phyloP scores from a whole-genome alignment of 2,329 filamentous ascomycete genomes.

The Trichophyton simii region DNA sequence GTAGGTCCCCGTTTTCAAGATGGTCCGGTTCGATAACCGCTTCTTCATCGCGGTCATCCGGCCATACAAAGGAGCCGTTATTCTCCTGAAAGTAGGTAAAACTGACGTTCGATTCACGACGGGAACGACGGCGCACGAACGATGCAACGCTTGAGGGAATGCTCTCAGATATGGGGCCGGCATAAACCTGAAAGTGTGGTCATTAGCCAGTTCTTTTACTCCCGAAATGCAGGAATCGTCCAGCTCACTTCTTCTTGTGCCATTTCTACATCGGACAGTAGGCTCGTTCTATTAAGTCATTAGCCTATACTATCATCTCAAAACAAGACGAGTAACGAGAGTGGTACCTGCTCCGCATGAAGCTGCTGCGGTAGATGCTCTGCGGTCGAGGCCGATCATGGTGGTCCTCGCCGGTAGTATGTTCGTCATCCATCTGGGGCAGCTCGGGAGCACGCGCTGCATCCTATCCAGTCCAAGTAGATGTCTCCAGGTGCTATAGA shows the following conservation, averaged over 20 bases:
- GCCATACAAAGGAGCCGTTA: slow-evolving; percentile 45
- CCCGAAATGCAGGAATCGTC: slow-evolving; percentile 10
- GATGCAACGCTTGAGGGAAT: slow-evolving; percentile 89
- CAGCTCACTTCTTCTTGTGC: slow-evolving; percentile 72
- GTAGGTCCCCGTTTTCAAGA: slow-evolving; percentile 28
- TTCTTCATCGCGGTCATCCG: slow-evolving; percentile 40
- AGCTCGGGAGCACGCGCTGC: background rate
- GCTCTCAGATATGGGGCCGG: slow-evolving; percentile 86
- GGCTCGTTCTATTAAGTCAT: slow-evolving; percentile 38
- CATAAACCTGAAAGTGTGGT: slow-evolving; percentile 50
- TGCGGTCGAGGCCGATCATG: background rate
- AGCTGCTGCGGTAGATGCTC: slow-evolving; percentile 13
- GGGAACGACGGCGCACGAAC: slow-evolving; percentile 69
- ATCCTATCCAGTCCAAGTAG: background rate
- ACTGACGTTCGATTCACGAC: slow-evolving; percentile 74
- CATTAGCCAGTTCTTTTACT: background rate
- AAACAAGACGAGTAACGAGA: background rate
- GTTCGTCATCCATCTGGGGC: slow-evolving; percentile 6
- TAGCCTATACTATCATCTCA: background rate
- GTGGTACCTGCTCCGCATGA: slow-evolving; percentile 29
- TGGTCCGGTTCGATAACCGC: slow-evolving; percentile 31
- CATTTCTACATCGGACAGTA: slow-evolving; percentile 97
- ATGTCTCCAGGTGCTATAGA: background rate
- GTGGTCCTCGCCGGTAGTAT: slow-evolving; percentile 6
- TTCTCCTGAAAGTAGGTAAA: slow-evolving; percentile 77